Base-by-base conservation (phyloP, 2,329 filamentous ascomycete genomes). In the Aspergillus neoniger region DNA sequence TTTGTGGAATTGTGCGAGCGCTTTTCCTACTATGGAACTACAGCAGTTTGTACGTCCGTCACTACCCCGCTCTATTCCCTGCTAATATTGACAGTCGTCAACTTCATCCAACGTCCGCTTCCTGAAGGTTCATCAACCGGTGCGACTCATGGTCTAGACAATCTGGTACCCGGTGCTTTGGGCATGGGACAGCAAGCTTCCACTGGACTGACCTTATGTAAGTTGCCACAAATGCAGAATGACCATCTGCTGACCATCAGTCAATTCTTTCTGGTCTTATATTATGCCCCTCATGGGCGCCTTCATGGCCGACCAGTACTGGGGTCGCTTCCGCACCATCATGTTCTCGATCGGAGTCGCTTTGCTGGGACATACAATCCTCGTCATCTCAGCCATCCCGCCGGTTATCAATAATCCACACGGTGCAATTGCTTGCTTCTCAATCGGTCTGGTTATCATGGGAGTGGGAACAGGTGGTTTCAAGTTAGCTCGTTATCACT, bases 381-480 rank as follows among this genome's bases (percentile, higher is more conserved):
- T 92, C 19, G 86, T 89, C 62, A 77, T 86, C 30, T 86, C 88
- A 2, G 84, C 89, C 15, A 77, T 89, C 1, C 89, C 89, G 0
- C 69, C 72, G 3, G 85, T 90, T 51, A 87, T 92, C 50, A 77
- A 84, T 48, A 77, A 85, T 63, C 77, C 78, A 38, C 82, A 86
- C 15, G 79, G 81, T 12, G 80, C 88, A 0, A 84, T 91, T 49
- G 88, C 80, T 1, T 86, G 85, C 55, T 89, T 91, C 68, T 74
- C 88, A 2, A 76, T 87, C 30, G 85, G 86, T 23, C 81, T 90
- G 65, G 75, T 90, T 48, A 83, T 92, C 70, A 85, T 92, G 71
- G 89, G 88, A n/a, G 74, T 91, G 30, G 90, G 90, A 47, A 91
- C 89, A 1, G 90, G 90, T 63, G 89, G 91, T 69, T 92, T 93